Conservation (phyloP, 768 basidiomycete species). For the Porphyrellus cyaneotinctus region DNA sequence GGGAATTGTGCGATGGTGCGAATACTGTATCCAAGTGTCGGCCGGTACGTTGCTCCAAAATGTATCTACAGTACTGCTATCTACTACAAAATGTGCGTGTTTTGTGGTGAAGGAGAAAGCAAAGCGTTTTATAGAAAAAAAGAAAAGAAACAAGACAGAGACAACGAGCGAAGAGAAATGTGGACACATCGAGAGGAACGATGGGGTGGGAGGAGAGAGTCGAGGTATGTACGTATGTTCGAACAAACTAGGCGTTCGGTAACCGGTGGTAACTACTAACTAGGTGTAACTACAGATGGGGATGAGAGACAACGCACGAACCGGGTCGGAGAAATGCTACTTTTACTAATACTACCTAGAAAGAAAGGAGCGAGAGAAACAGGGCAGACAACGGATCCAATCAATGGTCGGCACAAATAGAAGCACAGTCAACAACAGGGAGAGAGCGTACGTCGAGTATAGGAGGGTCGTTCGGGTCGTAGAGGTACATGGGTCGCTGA, state of each 20-base stretch:
- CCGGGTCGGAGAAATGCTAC: conserved; percentile 20
- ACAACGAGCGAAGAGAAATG: too few relatives aligned
- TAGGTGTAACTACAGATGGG: conserved; percentile 31
- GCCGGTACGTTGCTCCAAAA: conserved; percentile 21
- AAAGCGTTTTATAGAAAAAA: neutral
- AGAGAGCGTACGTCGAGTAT: conserved; percentile 5
- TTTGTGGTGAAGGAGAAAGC: neutral
- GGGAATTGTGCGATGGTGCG: neutral
- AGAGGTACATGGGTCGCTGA: conserved; percentile 14
- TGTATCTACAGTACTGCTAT: conserved; percentile 39
- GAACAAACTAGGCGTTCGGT: conserved; percentile 36
- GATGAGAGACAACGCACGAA: conserved; percentile 23
- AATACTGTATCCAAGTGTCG: conserved; percentile 21
- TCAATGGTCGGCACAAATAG: conserved; percentile 30
- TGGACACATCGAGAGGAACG: neutral
- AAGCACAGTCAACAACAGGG: conserved; percentile 20
- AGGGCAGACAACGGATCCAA: conserved; percentile 19
- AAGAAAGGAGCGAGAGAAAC: neutral
- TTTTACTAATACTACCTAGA: conserved; percentile 23
- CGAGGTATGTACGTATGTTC: conserved; percentile 14
- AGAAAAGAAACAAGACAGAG: neutral
- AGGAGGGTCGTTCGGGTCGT: conserved; percentile 10
- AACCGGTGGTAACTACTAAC: conserved; percentile 27
- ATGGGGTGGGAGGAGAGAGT: neutral
- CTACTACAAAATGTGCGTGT: conserved; percentile 32